Base-by-base conservation (phyloP, 2,329 filamentous ascomycete genomes). In the Coleophoma crateriformis region DNA sequence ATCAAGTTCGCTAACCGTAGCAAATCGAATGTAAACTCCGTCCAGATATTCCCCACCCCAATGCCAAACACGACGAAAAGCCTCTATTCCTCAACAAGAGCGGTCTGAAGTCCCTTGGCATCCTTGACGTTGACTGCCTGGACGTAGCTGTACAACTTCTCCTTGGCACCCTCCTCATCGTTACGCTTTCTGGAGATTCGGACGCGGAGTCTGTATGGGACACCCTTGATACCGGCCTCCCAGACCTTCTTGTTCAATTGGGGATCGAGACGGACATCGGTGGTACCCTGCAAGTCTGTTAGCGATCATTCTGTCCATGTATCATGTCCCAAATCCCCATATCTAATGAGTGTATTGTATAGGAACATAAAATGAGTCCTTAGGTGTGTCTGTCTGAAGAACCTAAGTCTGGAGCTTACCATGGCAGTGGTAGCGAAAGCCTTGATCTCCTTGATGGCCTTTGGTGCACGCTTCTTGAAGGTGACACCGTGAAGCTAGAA, bases 211-310 rank as follows among this genome's bases (percentile, higher is more conserved):
- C 95, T 87, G 88, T 87, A 97, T 64, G 92, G 90, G 64, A 96
- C 91, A 70, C 94, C 95, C 88, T 97, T 99, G 82, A 99, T 85
- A 75, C 94, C 94, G 71, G 87, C 81, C 79, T 99, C 94, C 94
- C 94, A 99, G 74, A 99, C 92, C 85, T 99, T 97, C 89, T 99
- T 99, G 88, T 99, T 99, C 70, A 99, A 80, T 79, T 94, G 88
- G 70, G 94, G 94, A 84, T 99, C 94, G 71, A 99, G 78, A 68
- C 94, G 94, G 78, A 99, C 94, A 73, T 99, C 94, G 69, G 82
- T 77, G 77, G 94, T 99, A 72, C 92, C 92, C 94, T 99, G 65
- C 53, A 47, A 32, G 54, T 50, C 52, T 46, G 51, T 48, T 20
- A 49, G 53, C 41, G 55, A 58, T n/a, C 64, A 43, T 51, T 34